These are phyloP conservation scores for Medicago truncatula DNA, from an alignment of 306 rosid genomes.

Conservation along the genomic window DNA sequence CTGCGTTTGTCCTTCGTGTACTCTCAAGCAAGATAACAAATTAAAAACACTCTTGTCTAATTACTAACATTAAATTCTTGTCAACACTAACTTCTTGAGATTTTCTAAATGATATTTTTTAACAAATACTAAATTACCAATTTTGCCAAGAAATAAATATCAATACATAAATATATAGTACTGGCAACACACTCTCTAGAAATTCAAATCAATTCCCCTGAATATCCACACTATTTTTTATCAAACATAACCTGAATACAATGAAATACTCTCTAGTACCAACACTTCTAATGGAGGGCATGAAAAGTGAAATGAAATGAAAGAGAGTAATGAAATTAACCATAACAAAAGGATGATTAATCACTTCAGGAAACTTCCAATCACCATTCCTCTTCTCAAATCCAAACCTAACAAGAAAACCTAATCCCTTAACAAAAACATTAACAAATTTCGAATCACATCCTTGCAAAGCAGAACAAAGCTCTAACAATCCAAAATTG, in stretches of 20 bases:
- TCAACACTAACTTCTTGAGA: not conserved
- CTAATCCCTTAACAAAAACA: conserved; percentile 78
- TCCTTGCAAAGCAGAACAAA: conserved; percentile 80
- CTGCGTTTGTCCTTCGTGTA: no score
- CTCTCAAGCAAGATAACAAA: not conserved
- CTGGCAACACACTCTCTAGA: not conserved
- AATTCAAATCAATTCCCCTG: not conserved
- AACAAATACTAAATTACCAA: conserved; percentile 11
- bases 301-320: not conserved
- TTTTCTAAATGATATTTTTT: not conserved
- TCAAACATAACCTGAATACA: no score
- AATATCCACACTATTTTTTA: no score
- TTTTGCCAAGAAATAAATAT: conserved; percentile 2
- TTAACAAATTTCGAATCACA: conserved; percentile 58
- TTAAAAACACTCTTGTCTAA: not conserved
- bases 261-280: no score
- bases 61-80: not conserved
- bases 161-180: not conserved
- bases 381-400: conserved; percentile 58
- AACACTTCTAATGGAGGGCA: no score
- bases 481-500: conserved; percentile 66
- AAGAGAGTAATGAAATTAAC: conserved; percentile 33
- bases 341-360: conserved; percentile 76
- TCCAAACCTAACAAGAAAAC: conserved; percentile 68
- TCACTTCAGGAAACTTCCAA: conserved; percentile 52